Conservation (phyloP, 768 basidiomycete species). For the Phylloporus sp. region DNA sequence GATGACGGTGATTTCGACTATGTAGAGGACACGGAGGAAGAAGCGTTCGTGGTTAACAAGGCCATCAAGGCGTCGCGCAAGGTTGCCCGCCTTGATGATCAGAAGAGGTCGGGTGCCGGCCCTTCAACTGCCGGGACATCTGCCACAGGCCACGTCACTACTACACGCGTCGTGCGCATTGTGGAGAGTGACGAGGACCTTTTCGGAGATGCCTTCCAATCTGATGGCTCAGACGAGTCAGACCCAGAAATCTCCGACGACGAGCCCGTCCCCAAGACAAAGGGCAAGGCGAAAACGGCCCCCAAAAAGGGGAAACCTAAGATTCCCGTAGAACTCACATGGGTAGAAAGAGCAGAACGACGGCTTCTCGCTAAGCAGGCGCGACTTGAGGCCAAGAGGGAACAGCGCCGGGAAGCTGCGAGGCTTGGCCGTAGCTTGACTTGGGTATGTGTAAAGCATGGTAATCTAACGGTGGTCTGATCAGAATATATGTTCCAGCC, state of each 20-base stretch:
- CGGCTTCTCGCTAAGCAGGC: constrained; percentile 19
- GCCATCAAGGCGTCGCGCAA: constrained; percentile 56
- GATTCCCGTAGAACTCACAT: neutral
- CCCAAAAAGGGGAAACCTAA: constrained; percentile 12
- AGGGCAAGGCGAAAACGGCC: constrained; percentile 31
- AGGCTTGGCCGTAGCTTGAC: constrained; percentile 75
- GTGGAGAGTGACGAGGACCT: constrained; percentile 13
- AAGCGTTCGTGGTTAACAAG: constrained; percentile 47
- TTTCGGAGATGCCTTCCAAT: neutral
- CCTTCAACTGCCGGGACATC: constrained; percentile 34
- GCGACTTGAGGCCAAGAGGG: constrained; percentile 35
- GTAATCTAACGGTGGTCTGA: constrained; percentile 4
- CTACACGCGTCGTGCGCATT: neutral
- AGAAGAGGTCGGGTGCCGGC: constrained; percentile 31
- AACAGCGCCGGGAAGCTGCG: constrained; percentile 46
- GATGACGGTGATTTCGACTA: constrained; percentile 53
- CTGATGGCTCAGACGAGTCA: constrained; percentile 4
- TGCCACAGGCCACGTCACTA: constrained; percentile 43
- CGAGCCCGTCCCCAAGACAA: constrained; percentile 26
- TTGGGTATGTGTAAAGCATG: constrained; percentile 41
- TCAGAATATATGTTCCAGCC: constrained; percentile 44
- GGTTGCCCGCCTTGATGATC: constrained; percentile 27
- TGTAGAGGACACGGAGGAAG: constrained; percentile 35
- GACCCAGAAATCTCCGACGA: constrained; percentile 15
- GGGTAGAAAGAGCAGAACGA: constrained; percentile 7